phyloP scores from a whole-genome alignment of 192 early-diverging fungal species.

The Gryganskiella cystojenkinii region DNA sequence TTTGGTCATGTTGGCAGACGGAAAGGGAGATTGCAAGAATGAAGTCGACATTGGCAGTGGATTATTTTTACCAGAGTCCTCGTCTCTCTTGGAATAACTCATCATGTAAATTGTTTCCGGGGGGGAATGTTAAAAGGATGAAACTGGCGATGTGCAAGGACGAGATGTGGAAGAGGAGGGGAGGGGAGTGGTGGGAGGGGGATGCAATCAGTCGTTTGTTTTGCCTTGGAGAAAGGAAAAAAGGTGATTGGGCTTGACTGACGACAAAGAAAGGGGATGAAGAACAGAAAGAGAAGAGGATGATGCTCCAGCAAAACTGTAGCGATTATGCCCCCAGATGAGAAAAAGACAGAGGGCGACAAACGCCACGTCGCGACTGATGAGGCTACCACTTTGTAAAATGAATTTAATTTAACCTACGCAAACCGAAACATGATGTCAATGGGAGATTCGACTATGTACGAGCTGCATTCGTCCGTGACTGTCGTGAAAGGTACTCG shows the following conservation, averaged over 20 bases:
- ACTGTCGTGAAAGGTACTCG: too few relatives aligned
- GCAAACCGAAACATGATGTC: too few relatives aligned
- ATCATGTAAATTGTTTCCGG: constrained; percentile 48
- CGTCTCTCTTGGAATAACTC: constrained; percentile 75
- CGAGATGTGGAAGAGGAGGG: background rate
- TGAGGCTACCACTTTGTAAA: too few relatives aligned
- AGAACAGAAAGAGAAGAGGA: constrained; percentile 6
- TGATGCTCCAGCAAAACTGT: constrained; percentile 13
- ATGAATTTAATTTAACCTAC: too few relatives aligned
- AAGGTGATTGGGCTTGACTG: background rate
- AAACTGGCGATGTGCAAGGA: constrained; percentile 5
- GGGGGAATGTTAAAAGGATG: background rate
- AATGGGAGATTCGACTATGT: too few relatives aligned
- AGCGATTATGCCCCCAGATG: too few relatives aligned
- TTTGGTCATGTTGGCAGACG: background rate
- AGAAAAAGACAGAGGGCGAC: too few relatives aligned
- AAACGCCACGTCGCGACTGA: too few relatives aligned
- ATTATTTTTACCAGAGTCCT: constrained; percentile 66
- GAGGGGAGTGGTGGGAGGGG: background rate
- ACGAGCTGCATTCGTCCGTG: too few relatives aligned
- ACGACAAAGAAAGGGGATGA: background rate
- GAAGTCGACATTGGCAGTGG: background rate
- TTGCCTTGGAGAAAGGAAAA: background rate
- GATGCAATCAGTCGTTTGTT: background rate
- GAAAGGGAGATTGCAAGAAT: background rate